Evolutionary conservation across 2,329 filamentous ascomycete species (phyloP).

Genomic region (Claviceps arundinis): DNA sequence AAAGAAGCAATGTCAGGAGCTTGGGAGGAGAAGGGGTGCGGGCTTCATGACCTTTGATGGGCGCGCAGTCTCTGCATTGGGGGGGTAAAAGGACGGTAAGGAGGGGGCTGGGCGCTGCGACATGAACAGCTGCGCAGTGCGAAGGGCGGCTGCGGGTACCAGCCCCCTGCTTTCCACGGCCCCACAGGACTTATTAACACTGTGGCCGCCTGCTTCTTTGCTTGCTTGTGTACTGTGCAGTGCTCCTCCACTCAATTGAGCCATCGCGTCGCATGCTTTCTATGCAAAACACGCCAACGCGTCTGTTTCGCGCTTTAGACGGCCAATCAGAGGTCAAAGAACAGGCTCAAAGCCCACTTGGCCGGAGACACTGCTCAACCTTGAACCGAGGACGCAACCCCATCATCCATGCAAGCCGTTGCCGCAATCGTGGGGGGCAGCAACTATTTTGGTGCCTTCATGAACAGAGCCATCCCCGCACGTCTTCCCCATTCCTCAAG

Average conservation of each 20-base stretch:
- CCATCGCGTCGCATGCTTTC: background rate
- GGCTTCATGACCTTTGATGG: slow-evolving; percentile 10
- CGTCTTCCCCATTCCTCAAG: background rate
- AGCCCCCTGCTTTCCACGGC: slow-evolving; percentile 6
- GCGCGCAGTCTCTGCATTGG: slow-evolving; percentile 1
- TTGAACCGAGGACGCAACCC: background rate
- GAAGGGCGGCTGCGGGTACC: slow-evolving; percentile 7
- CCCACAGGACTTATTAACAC: background rate
- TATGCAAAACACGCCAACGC: background rate
- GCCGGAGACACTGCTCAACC: background rate
- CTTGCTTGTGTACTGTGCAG: background rate
- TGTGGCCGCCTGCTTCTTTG: background rate
- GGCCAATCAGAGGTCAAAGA: background rate
- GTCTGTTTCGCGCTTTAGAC: background rate
- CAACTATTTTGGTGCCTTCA: background rate
- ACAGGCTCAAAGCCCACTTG: background rate
- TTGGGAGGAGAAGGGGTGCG: slow-evolving; percentile 9
- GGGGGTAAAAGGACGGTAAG: background rate
- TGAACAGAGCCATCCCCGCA: background rate
- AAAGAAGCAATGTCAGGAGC: slow-evolving; percentile 1
- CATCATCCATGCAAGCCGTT: background rate
- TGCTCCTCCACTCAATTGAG: background rate
- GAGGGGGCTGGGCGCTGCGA: slow-evolving; percentile 11
- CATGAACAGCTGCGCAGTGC: slow-evolving; percentile 2
- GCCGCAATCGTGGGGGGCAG: too few relatives aligned